phyloP scores from a whole-genome alignment of 2,329 filamentous ascomycete genomes.

The Exophiala alcalophila region DNA sequence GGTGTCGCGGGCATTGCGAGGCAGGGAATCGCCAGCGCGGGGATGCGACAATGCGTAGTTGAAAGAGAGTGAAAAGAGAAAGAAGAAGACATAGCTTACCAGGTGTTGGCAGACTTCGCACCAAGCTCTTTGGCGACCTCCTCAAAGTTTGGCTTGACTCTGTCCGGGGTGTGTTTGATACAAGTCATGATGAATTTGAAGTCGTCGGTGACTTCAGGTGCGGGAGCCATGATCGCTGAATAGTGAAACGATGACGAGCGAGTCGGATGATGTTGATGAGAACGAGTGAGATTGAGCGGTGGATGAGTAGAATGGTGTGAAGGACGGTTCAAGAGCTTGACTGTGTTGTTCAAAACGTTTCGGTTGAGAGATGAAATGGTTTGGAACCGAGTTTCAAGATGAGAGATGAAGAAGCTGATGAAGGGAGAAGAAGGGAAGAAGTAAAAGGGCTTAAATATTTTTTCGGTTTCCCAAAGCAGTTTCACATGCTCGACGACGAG shows the following conservation, averaged over 20 bases:
- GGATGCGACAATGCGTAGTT: too few species aligned
- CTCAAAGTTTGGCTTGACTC: constrained; percentile 23
- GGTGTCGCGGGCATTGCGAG: too few species aligned
- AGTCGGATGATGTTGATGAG: neutral
- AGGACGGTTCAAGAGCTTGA: neutral
- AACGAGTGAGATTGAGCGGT: neutral
- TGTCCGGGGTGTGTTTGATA: constrained; percentile 14
- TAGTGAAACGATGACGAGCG: too few species aligned
- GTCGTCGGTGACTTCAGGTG: constrained; percentile 8
- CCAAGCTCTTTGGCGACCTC: constrained; percentile 24
- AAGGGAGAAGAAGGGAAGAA: constrained; percentile 4
- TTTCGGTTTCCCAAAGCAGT: neutral
- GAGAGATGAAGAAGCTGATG: neutral
- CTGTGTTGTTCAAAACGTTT: too few species aligned
- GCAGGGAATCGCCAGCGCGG: too few species aligned
- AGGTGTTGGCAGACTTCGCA: constrained; percentile 21
- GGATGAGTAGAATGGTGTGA: neutral
- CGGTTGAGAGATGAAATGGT: too few species aligned
- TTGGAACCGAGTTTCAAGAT: neutral
- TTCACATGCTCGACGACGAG: neutral
- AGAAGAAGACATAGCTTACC: constrained; percentile 13
- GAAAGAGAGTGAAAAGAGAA: neutral
- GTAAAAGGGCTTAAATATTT: constrained; percentile 4
- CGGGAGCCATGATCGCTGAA: constrained; percentile 12
- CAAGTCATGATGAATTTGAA: constrained; percentile 28